phyloP scores from a whole-genome alignment of 2,329 filamentous ascomycete genomes.

The Knufia petricola region DNA sequence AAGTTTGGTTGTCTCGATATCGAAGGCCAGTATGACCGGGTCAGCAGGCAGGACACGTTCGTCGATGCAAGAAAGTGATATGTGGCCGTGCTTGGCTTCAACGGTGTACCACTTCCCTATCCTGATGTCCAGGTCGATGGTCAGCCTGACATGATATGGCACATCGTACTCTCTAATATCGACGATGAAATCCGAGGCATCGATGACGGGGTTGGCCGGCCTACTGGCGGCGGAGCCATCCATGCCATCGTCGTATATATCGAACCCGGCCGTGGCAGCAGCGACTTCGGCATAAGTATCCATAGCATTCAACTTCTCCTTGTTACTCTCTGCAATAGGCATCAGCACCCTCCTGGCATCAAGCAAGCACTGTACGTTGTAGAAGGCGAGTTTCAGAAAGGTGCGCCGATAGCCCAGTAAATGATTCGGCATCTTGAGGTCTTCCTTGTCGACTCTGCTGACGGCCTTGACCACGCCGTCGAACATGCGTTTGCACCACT shows the following conservation, averaged over 20 bases:
- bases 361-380: constrained; percentile 77
- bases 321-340: constrained; percentile 92
- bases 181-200: constrained; percentile 94
- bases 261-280: constrained; percentile 72
- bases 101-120: constrained; percentile 97
- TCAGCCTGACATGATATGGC: constrained; percentile 96
- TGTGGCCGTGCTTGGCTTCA: constrained; percentile 82
- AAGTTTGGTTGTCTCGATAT: constrained; percentile 95
- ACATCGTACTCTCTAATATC: constrained; percentile 99
- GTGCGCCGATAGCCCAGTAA: constrained; percentile 80
- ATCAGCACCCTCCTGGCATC: constrained; percentile 74
- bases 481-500: constrained; percentile 73
- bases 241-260: constrained; percentile 87
- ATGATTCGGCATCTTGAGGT: constrained; percentile 91
- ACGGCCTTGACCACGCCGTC: constrained; percentile 76
- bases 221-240: constrained; percentile 59
- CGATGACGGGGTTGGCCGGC: constrained; percentile 57
- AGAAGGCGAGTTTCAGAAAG: constrained; percentile 77
- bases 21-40: constrained; percentile 96
- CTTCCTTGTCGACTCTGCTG: constrained; percentile 77
- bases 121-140: constrained; percentile 93
- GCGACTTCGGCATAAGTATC: constrained; percentile 91
- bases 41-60: constrained; percentile 84
- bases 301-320: constrained; percentile 91
- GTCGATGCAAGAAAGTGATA: constrained; percentile 74